phyloP scores from a whole-genome alignment of 148 eudicot genomes.

The Persicaria maculosa region DNA sequence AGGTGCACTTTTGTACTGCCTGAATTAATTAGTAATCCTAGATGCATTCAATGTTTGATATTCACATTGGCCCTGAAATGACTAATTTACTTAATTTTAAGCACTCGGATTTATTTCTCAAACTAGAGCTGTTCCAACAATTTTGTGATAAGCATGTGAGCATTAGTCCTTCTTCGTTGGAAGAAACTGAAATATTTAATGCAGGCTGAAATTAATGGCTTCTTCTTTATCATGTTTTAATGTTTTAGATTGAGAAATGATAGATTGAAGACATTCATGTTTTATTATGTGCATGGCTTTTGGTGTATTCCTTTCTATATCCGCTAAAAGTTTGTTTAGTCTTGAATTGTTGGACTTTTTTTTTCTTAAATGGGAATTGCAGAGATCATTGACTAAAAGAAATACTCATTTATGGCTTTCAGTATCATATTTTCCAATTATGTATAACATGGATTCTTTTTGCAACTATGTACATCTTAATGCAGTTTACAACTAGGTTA shows the following conservation, averaged over 20 bases:
- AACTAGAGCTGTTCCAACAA: background rate
- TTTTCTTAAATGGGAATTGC: no score
- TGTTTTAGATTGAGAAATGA: background rate
- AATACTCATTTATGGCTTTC: no score
- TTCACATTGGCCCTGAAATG: background rate
- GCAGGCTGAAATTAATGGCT: background rate
- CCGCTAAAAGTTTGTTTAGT: no score
- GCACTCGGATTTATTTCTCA: background rate
- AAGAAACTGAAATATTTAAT: background rate
- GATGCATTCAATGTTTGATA: background rate
- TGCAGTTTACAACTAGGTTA: background rate
- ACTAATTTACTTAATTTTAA: background rate
- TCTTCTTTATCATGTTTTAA: background rate
- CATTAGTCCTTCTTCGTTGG: background rate
- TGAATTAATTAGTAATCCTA: no score
- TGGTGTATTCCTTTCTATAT: no score
- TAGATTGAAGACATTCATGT: background rate
- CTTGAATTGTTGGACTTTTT: no score
- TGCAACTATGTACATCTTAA: background rate
- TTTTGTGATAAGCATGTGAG: background rate
- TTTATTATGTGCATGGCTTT: no score
- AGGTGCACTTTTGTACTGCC: no score
- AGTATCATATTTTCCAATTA: background rate
- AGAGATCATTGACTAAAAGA: no score
- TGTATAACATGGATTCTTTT: no score